Evolutionary conservation across 345 rosid species (phyloP), one percentile per base, ranked within the genome.

Genomic region (Salix exigua): DNA sequence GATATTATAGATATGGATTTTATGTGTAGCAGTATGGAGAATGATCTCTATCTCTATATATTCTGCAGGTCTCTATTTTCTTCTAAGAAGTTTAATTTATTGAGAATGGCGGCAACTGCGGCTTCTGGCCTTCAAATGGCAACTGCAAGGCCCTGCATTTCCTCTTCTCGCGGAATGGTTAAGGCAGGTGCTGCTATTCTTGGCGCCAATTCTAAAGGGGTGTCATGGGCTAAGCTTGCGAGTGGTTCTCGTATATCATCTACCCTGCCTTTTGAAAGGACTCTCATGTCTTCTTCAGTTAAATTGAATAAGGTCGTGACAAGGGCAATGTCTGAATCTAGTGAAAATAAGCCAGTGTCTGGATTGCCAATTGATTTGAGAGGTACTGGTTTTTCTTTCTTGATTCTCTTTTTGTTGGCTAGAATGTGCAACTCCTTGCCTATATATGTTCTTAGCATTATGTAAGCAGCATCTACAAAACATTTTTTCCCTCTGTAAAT

Each of bases 301-400:
- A 91, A 83, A 79, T 61, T 72, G 67, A 77, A 78, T 70, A 87
- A 80, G 63, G 74, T 80, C 80, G 78, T 83, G 16, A 88, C 91
- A 68, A 88, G 75, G 87, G 97, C 97, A 7, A 83, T 84, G 90
- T 70, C 92, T 71, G 90, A 81, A 72, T 83, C 88, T 70, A 84
- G 77, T 73, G 88, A 93, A 37, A 87, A 72, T 58, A 89, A 82
- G 79, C 84, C 87, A 61, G 70, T 78, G 10, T 76, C 93, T 31
- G 93, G 97, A 53, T 88, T 95, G 88, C 86, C 95, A 2, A 89
- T 94, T 80, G 94, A 93, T 87, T 85, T 94, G 87, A 88, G 74
- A 92, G 98, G 98, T 92, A 66, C 11, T 23, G 38, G 26, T 81
- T 50, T 46, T 30, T 31, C 33, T 31, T 76, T 63, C 76, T 68